Percentiles rank a stretch among this genome's conserved stretches.
phyloP scores from a whole-genome alignment of 306 rosid species.

The Fragaria ananassa region DNA sequence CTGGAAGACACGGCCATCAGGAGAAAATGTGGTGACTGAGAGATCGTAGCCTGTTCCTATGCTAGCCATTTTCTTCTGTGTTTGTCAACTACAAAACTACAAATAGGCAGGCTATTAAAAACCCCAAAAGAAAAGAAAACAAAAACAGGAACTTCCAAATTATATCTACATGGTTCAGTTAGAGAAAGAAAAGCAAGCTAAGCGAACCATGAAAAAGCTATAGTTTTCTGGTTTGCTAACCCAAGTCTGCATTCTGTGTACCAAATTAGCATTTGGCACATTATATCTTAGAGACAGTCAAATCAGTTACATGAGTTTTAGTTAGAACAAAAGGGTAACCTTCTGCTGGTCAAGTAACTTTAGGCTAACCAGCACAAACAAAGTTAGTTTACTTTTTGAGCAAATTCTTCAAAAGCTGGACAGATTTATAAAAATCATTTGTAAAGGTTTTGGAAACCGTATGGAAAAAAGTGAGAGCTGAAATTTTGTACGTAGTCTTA shows the following conservation, averaged over 20 bases:
- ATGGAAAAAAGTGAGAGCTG: not conserved
- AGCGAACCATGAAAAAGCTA: not conserved
- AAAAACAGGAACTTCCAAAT: not conserved
- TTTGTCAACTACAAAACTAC: conserved; percentile 10
- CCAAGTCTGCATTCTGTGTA: not conserved
- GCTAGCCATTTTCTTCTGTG: conserved; percentile 63
- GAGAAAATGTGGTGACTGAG: conserved; percentile 96
- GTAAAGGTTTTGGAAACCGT: not conserved
- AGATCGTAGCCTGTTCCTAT: conserved; percentile 98
- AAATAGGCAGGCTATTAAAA: not conserved
- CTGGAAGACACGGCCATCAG: conserved; percentile 98
- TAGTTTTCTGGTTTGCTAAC: not conserved
- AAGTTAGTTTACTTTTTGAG: not conserved
- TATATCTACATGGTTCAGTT: not conserved
- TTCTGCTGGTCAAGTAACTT: not conserved
- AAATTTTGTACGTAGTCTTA: not conserved
- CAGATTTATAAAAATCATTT: not conserved
- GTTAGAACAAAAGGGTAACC: not conserved
- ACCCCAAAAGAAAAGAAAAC: not conserved
- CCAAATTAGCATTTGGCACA: not conserved
- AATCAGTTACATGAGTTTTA: not conserved
- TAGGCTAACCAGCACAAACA: not conserved
- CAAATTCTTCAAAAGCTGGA: not conserved
- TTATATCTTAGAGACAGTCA: not conserved
- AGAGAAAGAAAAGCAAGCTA: not conserved